Conservation (phyloP, 306 rosid genomes). For the Prunus dulcis region DNA sequence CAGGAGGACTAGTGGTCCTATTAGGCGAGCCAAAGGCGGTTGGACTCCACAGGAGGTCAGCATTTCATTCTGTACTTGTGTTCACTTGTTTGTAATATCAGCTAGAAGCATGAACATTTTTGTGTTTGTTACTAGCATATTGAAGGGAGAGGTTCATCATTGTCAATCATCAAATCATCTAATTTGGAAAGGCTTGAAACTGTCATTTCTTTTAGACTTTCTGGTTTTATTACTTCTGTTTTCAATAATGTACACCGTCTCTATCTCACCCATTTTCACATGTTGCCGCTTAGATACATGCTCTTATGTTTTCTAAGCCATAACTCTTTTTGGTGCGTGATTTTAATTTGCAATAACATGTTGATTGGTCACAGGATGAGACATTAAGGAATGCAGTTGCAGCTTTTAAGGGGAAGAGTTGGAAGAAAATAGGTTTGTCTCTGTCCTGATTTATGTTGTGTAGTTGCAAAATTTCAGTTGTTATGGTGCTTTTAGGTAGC, state of each 20-base stretch:
- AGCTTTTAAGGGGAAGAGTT: constrained; percentile 79
- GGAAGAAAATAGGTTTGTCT: constrained; percentile 92
- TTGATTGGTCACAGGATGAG: constrained; percentile 69
- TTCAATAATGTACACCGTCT: not conserved
- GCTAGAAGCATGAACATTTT: not conserved
- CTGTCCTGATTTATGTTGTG: constrained; percentile 11
- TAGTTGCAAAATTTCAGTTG: not conserved
- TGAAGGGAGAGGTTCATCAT: constrained; percentile 17
- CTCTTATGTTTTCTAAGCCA: not conserved
- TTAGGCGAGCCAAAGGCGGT: constrained; percentile 98
- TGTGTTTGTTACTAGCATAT: constrained; percentile 25
- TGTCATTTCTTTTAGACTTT: not conserved
- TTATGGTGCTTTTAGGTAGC: constrained; percentile 9
- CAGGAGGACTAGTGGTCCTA: constrained; percentile 94
- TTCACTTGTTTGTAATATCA: not conserved
- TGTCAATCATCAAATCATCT: constrained; percentile 3
- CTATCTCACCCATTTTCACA: not conserved
- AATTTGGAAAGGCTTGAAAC: not conserved
- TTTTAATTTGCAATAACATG: constrained; percentile 17
- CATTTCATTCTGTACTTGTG: constrained; percentile 6
- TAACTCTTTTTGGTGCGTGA: not conserved
- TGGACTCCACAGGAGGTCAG: constrained; percentile 95
- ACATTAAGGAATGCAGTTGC: constrained; percentile 92
- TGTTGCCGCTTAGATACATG: not conserved
- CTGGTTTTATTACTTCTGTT: not conserved